Evolutionary conservation across 306 rosid species (phyloP).

Genomic region (Cicer arietinum): DNA sequence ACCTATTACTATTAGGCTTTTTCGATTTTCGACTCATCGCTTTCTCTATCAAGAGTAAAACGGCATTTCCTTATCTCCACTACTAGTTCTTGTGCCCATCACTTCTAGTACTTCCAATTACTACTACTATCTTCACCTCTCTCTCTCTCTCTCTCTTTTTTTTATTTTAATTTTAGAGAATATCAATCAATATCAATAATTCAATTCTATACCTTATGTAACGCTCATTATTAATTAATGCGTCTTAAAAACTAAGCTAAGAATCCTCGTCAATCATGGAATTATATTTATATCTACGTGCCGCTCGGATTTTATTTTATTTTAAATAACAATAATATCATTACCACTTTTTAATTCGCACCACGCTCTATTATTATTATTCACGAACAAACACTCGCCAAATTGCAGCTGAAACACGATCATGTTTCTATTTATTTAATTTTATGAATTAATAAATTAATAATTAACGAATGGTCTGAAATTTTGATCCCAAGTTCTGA

Average conservation of each 20-base stretch:
- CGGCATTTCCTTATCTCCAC: slow-evolving; percentile 35
- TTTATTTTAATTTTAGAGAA: too few species aligned
- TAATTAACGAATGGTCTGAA: neutral
- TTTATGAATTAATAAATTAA: too few species aligned
- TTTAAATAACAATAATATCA: neutral
- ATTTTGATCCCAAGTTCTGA: slow-evolving; percentile 10
- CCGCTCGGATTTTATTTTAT: neutral
- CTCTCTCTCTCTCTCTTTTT: neutral
- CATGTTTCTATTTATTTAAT: too few species aligned
- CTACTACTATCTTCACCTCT: neutral
- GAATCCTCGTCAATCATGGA: slow-evolving; percentile 43
- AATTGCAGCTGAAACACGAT: neutral
- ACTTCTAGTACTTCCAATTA: slow-evolving; percentile 5
- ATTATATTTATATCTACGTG: slow-evolving; percentile 47
- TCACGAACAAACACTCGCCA: neutral
- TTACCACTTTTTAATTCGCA: slow-evolving; percentile 15
- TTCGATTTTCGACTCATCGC: slow-evolving; percentile 49
- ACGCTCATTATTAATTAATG: slow-evolving; percentile 54
- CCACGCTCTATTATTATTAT: neutral
- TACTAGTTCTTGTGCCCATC: slow-evolving; percentile 46
- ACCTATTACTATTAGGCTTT: slow-evolving; percentile 50
- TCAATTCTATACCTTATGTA: neutral
- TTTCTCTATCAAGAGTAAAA: slow-evolving; percentile 46
- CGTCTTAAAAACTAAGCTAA: slow-evolving; percentile 35
- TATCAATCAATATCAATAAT: too few species aligned